Percentiles rank a stretch among this genome's conserved stretches.
Conservation (phyloP, 2,329 filamentous ascomycete species). For the Nannizziopsis barbatae region DNA sequence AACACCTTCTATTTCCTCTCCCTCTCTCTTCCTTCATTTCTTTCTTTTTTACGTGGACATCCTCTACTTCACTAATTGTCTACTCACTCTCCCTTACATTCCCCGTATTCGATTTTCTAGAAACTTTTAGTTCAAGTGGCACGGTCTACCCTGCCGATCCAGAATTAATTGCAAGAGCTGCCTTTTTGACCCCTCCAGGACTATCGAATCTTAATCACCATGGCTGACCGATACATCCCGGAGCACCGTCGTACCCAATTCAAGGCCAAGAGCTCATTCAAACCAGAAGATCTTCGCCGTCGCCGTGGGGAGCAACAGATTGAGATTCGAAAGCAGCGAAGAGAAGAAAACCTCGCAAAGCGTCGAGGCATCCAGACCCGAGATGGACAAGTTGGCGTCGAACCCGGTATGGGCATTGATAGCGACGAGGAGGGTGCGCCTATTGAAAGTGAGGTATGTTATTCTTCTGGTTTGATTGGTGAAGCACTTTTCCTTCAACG, state of each 20-base stretch:
- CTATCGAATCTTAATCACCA: conserved; percentile 40
- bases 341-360: conserved; percentile 98
- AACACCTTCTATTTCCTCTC: conserved; percentile 1
- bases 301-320: conserved; percentile 98
- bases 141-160: not conserved
- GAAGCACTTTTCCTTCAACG: not conserved
- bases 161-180: conserved; percentile 13
- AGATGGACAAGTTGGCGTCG: conserved; percentile 49
- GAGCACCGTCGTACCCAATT: conserved; percentile 98
- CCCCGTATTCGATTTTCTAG: not conserved
- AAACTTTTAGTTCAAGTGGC: not conserved
- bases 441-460: conserved; percentile 89
- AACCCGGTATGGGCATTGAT: conserved; percentile 66
- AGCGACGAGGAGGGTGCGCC: conserved; percentile 95
- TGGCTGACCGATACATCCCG: conserved; percentile 98
- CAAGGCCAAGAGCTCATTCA: conserved; percentile 99
- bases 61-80: not conserved
- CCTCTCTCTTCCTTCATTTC: conserved; percentile 9
- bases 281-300: conserved; percentile 95
- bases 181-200: conserved; percentile 19
- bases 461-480: not conserved
- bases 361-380: conserved; percentile 81
- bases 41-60: conserved; percentile 5
- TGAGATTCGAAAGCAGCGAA: conserved; percentile 96
- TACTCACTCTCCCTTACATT: not conserved